Conservation (phyloP, 257 asterid species). For the Knoxia roxburghii region DNA sequence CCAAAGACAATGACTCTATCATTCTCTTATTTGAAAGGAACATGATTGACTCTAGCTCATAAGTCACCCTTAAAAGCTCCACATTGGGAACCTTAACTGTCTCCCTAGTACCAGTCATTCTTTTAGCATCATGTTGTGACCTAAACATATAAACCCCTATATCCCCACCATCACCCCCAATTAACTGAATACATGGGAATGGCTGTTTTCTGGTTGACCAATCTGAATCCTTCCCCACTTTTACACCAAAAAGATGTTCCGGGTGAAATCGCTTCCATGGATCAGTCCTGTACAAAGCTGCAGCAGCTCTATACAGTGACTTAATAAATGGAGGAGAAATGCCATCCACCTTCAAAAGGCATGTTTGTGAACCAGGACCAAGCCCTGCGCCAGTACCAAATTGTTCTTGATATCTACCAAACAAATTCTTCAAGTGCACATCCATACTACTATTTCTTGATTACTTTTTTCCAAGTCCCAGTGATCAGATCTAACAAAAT, state of each 20-base stretch:
- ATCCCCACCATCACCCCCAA: constrained; percentile 64
- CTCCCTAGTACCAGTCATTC: constrained; percentile 45
- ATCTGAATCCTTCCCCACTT: constrained; percentile 44
- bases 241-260: constrained; percentile 40
- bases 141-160: constrained; percentile 46
- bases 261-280: constrained; percentile 58
- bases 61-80: constrained; percentile 52
- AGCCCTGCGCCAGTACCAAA: constrained; percentile 60
- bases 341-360: constrained; percentile 42
- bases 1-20: constrained; percentile 35
- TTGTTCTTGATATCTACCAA: constrained; percentile 44
- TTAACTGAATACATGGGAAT: constrained; percentile 44
- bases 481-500: constrained; percentile 16
- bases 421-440: constrained; percentile 39
- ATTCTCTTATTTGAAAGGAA: constrained; percentile 31
- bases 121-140: constrained; percentile 39
- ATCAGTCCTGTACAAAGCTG: constrained; percentile 49
- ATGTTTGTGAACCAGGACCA: constrained; percentile 53
- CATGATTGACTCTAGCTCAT: constrained; percentile 38
- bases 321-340: constrained; percentile 29
- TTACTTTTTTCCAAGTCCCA: background rate
- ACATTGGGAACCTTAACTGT: constrained; percentile 36
- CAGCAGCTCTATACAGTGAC: constrained; percentile 45
- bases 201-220: constrained; percentile 45
- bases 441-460: constrained; percentile 24